Percentiles rank a stretch among this genome's conserved stretches.
phyloP scores from a whole-genome alignment of 2,329 filamentous ascomycete genomes.

The Davidsoniella eucalypti region DNA sequence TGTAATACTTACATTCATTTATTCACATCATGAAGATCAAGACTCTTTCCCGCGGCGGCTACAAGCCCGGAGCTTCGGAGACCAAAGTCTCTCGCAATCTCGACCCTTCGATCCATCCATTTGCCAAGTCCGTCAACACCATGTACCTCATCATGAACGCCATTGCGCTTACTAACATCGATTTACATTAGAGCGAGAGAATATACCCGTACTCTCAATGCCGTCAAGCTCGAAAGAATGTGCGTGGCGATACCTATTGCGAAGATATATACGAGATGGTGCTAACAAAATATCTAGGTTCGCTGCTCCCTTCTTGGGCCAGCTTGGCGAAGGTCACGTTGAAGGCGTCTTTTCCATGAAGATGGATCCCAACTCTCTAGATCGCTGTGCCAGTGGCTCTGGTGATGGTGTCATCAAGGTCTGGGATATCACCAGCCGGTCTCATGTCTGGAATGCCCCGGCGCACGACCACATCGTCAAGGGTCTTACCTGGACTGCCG shows the following conservation, averaged over 20 bases:
- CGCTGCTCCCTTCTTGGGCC: constrained; percentile 53
- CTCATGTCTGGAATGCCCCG: constrained; percentile 60
- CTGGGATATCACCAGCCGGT: constrained; percentile 59
- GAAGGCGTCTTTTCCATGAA: constrained; percentile 70
- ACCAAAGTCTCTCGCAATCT: constrained; percentile 53
- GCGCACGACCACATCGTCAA: constrained; percentile 93
- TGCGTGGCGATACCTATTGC: constrained; percentile 28
- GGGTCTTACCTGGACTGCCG: constrained; percentile 73
- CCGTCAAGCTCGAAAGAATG: constrained; percentile 86
- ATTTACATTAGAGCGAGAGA: constrained; percentile 51
- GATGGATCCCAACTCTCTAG: constrained; percentile 59
- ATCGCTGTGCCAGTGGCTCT: constrained; percentile 65
- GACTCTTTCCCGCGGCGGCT: constrained; percentile 49
- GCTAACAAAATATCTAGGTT: constrained; percentile 8
- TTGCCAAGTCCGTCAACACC: constrained; percentile 28
- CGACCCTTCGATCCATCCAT: constrained; percentile 75
- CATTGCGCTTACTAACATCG: constrained; percentile 2
- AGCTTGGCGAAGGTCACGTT: constrained; percentile 80
- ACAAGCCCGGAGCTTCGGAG: constrained; percentile 50
- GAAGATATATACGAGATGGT: not conserved
- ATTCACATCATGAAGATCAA: constrained; percentile 34
- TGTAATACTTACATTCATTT: not conserved
- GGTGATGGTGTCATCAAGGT: constrained; percentile 91
- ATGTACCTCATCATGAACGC: not conserved
- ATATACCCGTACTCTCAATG: constrained; percentile 44